Conservation (phyloP, 768 basidiomycete genomes). For the Inosperma sp. region DNA sequence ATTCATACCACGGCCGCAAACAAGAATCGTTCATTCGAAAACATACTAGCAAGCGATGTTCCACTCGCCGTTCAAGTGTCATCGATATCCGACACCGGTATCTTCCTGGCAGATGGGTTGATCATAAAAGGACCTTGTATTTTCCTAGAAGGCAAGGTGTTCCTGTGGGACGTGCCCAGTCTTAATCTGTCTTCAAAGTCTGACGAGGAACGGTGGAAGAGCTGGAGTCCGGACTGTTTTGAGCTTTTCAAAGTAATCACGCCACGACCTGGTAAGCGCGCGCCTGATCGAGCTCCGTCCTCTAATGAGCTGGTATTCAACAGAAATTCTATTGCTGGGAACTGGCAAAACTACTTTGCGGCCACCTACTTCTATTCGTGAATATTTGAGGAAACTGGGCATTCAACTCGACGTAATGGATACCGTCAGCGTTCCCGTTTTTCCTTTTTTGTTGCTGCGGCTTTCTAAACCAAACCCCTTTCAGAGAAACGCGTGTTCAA, state of each 20-base stretch:
- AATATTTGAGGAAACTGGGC: slow-evolving; percentile 68
- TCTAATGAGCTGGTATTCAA: not conserved
- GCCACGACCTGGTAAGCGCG: slow-evolving; percentile 75
- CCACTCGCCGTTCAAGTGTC: slow-evolving; percentile 70
- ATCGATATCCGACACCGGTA: slow-evolving; percentile 58
- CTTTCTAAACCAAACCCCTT: not conserved
- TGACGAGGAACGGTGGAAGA: slow-evolving; percentile 45
- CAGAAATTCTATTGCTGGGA: slow-evolving; percentile 88
- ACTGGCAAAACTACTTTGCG: slow-evolving; percentile 72
- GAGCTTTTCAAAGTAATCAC: slow-evolving; percentile 75
- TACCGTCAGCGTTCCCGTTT: slow-evolving; percentile 48
- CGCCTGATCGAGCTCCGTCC: not conserved
- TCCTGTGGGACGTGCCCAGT: slow-evolving; percentile 82
- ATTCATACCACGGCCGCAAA: not conserved
- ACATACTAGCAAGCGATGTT: slow-evolving; percentile 66
- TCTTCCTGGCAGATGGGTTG: slow-evolving; percentile 74
- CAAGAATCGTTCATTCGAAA: slow-evolving; percentile 48
- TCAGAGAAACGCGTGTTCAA: slow-evolving; percentile 89
- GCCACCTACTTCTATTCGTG: slow-evolving; percentile 61
- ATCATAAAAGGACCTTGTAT: slow-evolving; percentile 73
- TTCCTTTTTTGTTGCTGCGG: slow-evolving; percentile 2
- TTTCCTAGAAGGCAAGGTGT: slow-evolving; percentile 80
- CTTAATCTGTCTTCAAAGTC: slow-evolving; percentile 15
- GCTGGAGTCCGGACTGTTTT: slow-evolving; percentile 72
- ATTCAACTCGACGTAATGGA: slow-evolving; percentile 90